Evolutionary conservation across 139 green algal genomes (phyloP), one percentile per base, ranked within the genome.

Genomic region (Protoeuglena noctilucae): DNA sequence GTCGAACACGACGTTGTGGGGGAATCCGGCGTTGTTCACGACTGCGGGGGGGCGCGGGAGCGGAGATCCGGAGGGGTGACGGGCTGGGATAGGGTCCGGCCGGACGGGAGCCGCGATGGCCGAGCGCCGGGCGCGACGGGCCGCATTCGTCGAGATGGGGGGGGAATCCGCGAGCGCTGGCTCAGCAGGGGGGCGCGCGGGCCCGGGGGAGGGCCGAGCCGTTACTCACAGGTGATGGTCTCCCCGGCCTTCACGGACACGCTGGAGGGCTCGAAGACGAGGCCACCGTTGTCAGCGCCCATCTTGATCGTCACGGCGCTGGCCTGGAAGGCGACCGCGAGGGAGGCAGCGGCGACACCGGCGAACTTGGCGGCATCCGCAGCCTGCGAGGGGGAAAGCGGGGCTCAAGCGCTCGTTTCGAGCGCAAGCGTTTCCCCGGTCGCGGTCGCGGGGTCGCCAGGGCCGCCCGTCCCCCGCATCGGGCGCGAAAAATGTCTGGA

Each of bases 1-100:
- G 66, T 95, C 86, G 71, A 95, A 95, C 41, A 95, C 78, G 56
- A 94, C 60, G 76, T 93, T 93, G 82, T 93, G 70, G 54, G 66
- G 70, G 67, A 75, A 74, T 51, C 76, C 77, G 46, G 77, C 81
- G 71, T 88, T 88, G 80, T 90, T 90, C 5, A 68, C 57, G 48
- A 73, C n/a, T n/a, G n/a, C n/a, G n/a, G n/a, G n/a, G n/a, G n/a
- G n/a, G n/a, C n/a, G n/a, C n/a, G 16, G 23, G 46, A 16, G n/a
- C 46, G 23, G 46, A 19, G 9, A 53, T 17, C 46, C 19, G 17
- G 17, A 47, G 18, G 40, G 18, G 18, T 21, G 40, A 18, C 18
- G 18, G 17, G 18, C 19, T 19, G 23, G 12, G 21, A 26, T 53
- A 53, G n/a, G 16, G 23, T 19, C 19, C n/a, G 23, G 16, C n/a